These are phyloP conservation scores for Hericium erinaceus DNA, from an alignment of 768 basidiomycete species.

Conservation along the genomic window DNA sequence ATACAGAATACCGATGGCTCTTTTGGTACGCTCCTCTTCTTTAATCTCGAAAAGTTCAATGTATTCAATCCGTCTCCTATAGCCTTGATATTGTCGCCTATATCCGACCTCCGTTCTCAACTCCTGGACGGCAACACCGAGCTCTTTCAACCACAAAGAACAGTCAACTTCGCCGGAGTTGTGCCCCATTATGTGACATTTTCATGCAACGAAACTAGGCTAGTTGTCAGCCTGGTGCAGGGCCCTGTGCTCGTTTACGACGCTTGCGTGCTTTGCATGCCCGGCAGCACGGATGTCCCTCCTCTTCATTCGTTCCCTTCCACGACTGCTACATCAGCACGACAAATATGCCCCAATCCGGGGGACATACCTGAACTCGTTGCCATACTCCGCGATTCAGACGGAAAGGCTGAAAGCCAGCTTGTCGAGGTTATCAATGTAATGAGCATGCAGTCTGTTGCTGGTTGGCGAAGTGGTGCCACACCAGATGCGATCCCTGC, in stretches of 20 bases:
- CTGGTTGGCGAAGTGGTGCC: slow-evolving; percentile 48
- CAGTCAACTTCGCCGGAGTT: slow-evolving; percentile 32
- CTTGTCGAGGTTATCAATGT: slow-evolving; percentile 55
- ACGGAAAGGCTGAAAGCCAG: slow-evolving; percentile 21
- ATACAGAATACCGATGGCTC: slow-evolving; percentile 24
- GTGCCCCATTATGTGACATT: slow-evolving; percentile 49
- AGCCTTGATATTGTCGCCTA: slow-evolving; percentile 58
- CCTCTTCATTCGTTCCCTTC: slow-evolving; percentile 42
- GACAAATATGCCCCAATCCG: slow-evolving; percentile 59
- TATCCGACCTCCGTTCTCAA: slow-evolving; percentile 49
- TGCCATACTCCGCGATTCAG: slow-evolving; percentile 43
- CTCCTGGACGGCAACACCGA: slow-evolving; percentile 34
- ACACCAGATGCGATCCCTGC: slow-evolving; percentile 43
- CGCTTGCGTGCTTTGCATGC: slow-evolving; percentile 39
- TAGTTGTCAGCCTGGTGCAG: slow-evolving; percentile 49
- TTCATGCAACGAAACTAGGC: slow-evolving; percentile 47
- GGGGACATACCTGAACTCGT: slow-evolving; percentile 49
- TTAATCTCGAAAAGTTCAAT: not conserved
- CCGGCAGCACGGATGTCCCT: slow-evolving; percentile 30
- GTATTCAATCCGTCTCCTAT: not conserved
- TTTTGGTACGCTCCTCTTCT: not conserved
- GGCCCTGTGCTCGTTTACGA: slow-evolving; percentile 58
- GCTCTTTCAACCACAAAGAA: slow-evolving; percentile 43
- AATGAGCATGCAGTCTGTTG: slow-evolving; percentile 32
- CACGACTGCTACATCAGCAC: slow-evolving; percentile 31